These are phyloP conservation scores for Trametes pubescens DNA, from an alignment of 1,284 basidiomycete genomes.

Conservation along the genomic window DNA sequence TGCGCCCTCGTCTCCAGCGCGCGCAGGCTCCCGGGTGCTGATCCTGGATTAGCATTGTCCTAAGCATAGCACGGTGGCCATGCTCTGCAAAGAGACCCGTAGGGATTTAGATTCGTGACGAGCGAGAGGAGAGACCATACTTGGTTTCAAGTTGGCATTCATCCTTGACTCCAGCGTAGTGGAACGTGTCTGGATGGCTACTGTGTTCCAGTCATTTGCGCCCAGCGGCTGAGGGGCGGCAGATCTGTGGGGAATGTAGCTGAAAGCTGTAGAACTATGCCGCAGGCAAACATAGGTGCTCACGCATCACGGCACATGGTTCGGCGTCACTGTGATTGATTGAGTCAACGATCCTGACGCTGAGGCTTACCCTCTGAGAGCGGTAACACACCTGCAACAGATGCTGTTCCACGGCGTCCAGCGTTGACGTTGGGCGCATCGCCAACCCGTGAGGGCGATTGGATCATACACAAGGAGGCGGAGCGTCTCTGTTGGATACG, in stretches of 20 bases:
- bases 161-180: no score
- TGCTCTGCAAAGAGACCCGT: background rate
- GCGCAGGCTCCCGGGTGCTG: background rate
- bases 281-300: background rate
- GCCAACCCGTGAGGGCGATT: no score
- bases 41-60: background rate
- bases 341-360: background rate
- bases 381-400: background rate
- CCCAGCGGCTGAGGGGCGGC: no score
- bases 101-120: no score
- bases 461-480: background rate
- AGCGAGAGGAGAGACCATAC: no score
- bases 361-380: background rate
- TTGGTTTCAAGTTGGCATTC: no score
- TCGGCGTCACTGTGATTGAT: background rate
- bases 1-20: background rate
- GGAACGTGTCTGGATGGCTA: no score
- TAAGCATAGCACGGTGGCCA: background rate
- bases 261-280: background rate
- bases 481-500: background rate
- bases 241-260: background rate
- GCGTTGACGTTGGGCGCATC: slow-evolving; percentile 10
- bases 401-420: background rate
- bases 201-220: no score
- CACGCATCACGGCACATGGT: background rate